phyloP scores from a whole-genome alignment of 306 rosid genomes.

The Urtica urens region DNA sequence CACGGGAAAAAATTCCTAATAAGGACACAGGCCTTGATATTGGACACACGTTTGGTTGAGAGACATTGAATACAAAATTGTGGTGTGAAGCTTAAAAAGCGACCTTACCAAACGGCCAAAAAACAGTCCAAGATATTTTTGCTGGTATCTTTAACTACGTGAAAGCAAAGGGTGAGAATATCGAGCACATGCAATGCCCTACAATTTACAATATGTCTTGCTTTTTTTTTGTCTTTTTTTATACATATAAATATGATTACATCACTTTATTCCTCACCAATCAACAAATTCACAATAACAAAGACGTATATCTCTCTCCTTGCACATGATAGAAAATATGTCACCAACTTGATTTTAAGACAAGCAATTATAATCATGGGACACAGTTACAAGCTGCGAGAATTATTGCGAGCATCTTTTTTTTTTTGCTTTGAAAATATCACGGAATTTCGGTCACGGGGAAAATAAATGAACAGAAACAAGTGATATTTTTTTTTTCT shows the following conservation, averaged over 20 bases:
- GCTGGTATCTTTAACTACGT: neutral
- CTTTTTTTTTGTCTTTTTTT: neutral
- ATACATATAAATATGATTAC: neutral
- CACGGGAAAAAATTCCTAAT: neutral
- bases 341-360: neutral
- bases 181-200: neutral
- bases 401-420: slow-evolving; percentile 6
- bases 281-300: neutral
- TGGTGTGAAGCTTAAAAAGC: neutral
- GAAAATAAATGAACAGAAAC: neutral
- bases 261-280: slow-evolving; percentile 1
- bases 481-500: too few relatives aligned
- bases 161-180: neutral
- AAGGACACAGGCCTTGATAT: too few relatives aligned
- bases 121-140: neutral
- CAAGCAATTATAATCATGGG: slow-evolving; percentile 1
- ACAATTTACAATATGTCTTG: neutral
- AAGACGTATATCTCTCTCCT: neutral
- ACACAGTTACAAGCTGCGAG: slow-evolving; percentile 11
- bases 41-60: neutral
- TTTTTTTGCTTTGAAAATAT: neutral
- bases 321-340: neutral
- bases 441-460: slow-evolving; percentile 2
- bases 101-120: neutral
- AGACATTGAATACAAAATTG: neutral